Conservation (phyloP, 2,329 filamentous ascomycete genomes). For the Aspergillus uvarum region DNA sequence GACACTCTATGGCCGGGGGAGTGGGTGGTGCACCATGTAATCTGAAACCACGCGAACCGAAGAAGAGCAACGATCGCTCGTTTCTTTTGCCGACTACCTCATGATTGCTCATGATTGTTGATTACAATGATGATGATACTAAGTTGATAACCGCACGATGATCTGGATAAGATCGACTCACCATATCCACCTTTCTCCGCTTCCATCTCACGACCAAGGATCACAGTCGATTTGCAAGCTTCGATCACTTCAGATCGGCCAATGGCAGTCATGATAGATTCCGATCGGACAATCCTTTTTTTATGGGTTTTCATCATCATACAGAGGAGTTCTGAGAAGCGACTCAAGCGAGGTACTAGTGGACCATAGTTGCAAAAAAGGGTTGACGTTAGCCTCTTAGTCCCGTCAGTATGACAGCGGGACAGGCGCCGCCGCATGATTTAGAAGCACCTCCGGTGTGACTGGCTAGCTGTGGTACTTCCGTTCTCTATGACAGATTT, state of each 20-base stretch:
- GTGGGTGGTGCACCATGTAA: not conserved
- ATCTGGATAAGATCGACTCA: conserved; percentile 15
- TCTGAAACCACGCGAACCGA: not conserved
- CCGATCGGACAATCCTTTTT: not conserved
- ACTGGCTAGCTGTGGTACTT: conserved; percentile 2
- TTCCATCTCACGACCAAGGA: not conserved
- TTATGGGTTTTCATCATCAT: not conserved
- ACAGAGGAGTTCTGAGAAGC: not conserved
- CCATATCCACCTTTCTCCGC: conserved; percentile 10
- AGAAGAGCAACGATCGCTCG: not conserved
- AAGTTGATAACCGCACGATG: conserved; percentile 5
- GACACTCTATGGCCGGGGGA: not conserved
- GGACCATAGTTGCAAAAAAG: not conserved
- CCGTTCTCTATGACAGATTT: conserved; percentile 1
- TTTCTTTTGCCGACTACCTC: conserved; percentile 8
- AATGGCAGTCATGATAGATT: conserved; percentile 8
- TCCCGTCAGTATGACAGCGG: conserved; percentile 5
- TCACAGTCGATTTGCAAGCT: not conserved
- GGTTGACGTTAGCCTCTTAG: conserved; percentile 6
- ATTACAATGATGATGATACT: not conserved
- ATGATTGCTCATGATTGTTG: conserved; percentile 5
- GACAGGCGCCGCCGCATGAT: conserved; percentile 4
- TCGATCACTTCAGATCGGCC: conserved; percentile 11
- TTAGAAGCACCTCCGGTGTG: not conserved
- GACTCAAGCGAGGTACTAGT: not conserved